Base-by-base conservation (phyloP, 2,329 filamentous ascomycete species). In the Paracoccidioides brasiliensis region DNA sequence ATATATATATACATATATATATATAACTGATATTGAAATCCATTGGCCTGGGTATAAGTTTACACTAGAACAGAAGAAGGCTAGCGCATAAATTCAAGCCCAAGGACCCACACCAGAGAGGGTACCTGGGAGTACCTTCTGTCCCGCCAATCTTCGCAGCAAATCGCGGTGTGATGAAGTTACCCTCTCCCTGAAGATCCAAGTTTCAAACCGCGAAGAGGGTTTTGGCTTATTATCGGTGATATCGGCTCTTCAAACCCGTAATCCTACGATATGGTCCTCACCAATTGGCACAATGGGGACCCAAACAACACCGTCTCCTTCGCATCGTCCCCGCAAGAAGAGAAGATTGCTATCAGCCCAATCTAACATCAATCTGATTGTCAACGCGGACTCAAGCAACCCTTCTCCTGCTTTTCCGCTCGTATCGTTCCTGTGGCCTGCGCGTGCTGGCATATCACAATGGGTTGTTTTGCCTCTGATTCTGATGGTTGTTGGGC, bases 371-470 rank as follows among this genome's bases (percentile, higher is more conserved):
- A 70, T 72, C 58, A 67, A 72, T 57, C 64, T 75, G 49, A 69
- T 71, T 37, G 53, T 76, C 57, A 73, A 78, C 58, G 57, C 69
- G 4, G 69, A 68, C 45, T 73, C 75, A 41, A 72, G 75, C 52
- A 68, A 70, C 51, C 70, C 76, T 56, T 71, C 70, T 44, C 91
- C 91, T 37, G 82, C 88, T 3, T 97, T 96, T 66, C 91, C 93
- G 43, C 79, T 98, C 28, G 90, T 89, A 1, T 85, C 90, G n/a
- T 91, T 98, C 66, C 80, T 98, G 52, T 95, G 91, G 88, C 90
- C 90, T 52, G 87, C 90, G 28, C 85, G 90, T 60, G 85, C 85
- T 53, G 73, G 73, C 15, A 86, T 86, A 0, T 95, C 90, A 54
- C 86, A 91, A 86, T 97, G 93, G 91, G 83, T 95, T 64, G 80